Evolutionary conservation across 2,329 filamentous ascomycete species (phyloP).

Genomic region (Microdochium paspali): DNA sequence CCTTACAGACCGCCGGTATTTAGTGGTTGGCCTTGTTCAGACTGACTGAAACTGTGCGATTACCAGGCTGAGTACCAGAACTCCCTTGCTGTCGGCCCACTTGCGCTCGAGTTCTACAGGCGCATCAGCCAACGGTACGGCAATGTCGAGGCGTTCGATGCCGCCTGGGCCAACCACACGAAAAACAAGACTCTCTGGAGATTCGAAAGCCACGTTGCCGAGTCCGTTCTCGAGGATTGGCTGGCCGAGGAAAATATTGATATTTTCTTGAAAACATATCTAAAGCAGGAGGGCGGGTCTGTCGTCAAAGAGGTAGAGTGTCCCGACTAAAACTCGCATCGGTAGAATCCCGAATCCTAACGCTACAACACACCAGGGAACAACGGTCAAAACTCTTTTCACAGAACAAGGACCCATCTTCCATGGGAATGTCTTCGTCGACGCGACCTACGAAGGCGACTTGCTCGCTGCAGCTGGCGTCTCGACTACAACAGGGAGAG

Average conservation of each 20-base stretch:
- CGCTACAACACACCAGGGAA: not conserved
- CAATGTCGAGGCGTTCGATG: not conserved
- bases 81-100: not conserved
- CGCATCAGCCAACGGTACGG: not conserved
- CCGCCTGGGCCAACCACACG: not conserved
- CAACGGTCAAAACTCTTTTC: not conserved
- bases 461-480: not conserved
- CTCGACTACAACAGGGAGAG: not conserved
- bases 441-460: not conserved
- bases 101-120: not conserved
- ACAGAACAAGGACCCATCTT: not conserved
- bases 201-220: not conserved
- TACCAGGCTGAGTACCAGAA: not conserved
- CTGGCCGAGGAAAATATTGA: not conserved
- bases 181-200: not conserved
- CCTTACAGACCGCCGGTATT: too few species aligned
- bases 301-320: not conserved
- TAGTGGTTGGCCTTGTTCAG: too few species aligned
- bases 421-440: not conserved
- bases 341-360: too few species aligned
- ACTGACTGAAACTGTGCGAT: not conserved
- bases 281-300: not conserved
- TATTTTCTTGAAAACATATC: not conserved
- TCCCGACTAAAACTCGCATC: too few species aligned
- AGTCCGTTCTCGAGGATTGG: not conserved